A percentile compares a stretch with the other conserved stretches of the same genome.
phyloP scores from a whole-genome alignment of 2,329 filamentous ascomycete species.

The Calonectria hongkongensis region DNA sequence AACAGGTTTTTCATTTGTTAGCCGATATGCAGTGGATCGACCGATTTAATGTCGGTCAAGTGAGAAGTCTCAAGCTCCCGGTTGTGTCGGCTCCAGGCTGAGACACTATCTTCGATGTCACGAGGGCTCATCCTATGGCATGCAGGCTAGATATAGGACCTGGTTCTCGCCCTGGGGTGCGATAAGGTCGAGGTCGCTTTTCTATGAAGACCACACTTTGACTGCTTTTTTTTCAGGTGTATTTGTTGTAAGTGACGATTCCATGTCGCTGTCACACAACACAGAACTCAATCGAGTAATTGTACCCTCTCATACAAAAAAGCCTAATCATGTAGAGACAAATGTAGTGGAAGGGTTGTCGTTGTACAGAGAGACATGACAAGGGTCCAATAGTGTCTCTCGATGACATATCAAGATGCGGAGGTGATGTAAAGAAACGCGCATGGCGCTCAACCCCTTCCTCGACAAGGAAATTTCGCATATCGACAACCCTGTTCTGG shows the following conservation, averaged over 20 bases:
- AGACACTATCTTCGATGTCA: conserved; percentile 24
- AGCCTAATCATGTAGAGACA: not conserved
- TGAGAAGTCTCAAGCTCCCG: conserved; percentile 1
- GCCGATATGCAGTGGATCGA: not conserved
- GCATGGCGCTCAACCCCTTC: not conserved
- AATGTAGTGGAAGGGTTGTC: not conserved
- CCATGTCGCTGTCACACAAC: not conserved
- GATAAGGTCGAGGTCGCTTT: not conserved
- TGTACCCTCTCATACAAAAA: not conserved
- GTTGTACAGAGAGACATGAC: not conserved
- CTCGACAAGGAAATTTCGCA: not conserved
- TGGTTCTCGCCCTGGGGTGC: not conserved
- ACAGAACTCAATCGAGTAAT: not conserved
- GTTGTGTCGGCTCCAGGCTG: conserved; percentile 10
- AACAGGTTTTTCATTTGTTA: not conserved
- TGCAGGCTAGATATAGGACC: not conserved
- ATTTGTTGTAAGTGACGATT: not conserved
- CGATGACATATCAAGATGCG: not conserved
- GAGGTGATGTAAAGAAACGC: not conserved
- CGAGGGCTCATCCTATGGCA: conserved; percentile 4
- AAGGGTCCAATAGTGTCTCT: not conserved
- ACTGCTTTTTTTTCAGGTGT: not conserved
- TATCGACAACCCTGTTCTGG: not conserved
- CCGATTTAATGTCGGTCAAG: conserved; percentile 10
- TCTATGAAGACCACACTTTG: not conserved